Conservation (phyloP, 2,329 filamentous ascomycete genomes). For the Fusarium foetens region DNA sequence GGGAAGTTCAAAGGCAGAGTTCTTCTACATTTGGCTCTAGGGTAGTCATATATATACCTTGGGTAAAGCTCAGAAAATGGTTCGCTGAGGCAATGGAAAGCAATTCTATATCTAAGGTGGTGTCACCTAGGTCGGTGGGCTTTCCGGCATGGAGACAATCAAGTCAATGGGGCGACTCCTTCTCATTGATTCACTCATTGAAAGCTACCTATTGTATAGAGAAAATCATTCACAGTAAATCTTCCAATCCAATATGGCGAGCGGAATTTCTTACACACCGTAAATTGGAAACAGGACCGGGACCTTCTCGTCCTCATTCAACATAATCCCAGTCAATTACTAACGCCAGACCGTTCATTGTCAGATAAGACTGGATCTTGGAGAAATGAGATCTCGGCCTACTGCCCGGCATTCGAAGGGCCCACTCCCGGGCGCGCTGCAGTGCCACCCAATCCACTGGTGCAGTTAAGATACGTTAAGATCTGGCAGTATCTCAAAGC, state of each 20-base stretch:
- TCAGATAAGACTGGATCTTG: constrained; percentile 4
- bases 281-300: not conserved
- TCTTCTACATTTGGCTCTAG: not conserved
- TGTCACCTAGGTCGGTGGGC: not conserved
- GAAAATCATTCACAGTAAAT: not conserved
- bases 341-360: constrained; percentile 2
- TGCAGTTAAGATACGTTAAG: constrained; percentile 19
- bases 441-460: not conserved
- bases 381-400: constrained; percentile 22
- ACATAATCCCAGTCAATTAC: not conserved
- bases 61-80: not conserved
- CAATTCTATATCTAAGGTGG: not conserved
- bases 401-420: constrained; percentile 21
- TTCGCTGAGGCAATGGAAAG: not conserved
- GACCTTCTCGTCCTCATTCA: not conserved
- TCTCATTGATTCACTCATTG: not conserved
- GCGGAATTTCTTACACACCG: not conserved
- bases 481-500: rapidly evolving
- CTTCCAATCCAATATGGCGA: not conserved
- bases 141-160: not conserved
- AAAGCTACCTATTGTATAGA: not conserved
- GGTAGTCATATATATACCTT: not conserved
- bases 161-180: not conserved
- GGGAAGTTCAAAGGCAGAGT: not conserved
- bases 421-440: constrained; percentile 10